phyloP scores from a whole-genome alignment of 75 land plant genomes.

The Isoetes taiwanensis region DNA sequence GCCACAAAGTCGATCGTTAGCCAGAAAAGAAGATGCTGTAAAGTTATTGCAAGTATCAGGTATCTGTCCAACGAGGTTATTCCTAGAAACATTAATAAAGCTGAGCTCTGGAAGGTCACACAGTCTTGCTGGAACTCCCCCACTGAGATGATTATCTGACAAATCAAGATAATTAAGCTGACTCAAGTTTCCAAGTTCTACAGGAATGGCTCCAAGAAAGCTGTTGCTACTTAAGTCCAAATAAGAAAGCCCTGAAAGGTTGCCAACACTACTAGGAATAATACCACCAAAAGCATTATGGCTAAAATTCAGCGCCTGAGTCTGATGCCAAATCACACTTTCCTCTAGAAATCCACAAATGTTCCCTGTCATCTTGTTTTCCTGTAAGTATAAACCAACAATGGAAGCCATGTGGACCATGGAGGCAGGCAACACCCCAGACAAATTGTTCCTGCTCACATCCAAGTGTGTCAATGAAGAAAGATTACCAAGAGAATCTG shows the following conservation, averaged over 20 bases:
- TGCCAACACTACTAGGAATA: constrained; percentile 13
- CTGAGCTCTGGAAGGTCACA: too few relatives aligned
- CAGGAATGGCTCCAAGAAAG: constrained; percentile 12
- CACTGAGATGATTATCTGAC: constrained; percentile 32
- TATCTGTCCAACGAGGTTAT: too few relatives aligned
- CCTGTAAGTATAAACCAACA: constrained; percentile 12
- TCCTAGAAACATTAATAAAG: too few relatives aligned
- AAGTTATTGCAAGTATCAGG: too few relatives aligned
- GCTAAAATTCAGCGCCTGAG: constrained; percentile 17
- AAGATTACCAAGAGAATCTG: constrained; percentile 34
- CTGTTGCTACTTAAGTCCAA: constrained; percentile 19
- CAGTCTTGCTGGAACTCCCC: too few relatives aligned
- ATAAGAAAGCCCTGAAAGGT: constrained; percentile 14
- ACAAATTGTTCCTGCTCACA: constrained; percentile 38
- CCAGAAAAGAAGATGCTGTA: constrained; percentile 19
- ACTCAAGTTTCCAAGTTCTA: constrained; percentile 21
- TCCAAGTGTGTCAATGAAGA: constrained; percentile 31
- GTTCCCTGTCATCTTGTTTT: constrained; percentile 13
- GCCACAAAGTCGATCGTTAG: constrained; percentile 30
- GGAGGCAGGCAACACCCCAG: constrained; percentile 30
- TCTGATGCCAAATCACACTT: constrained; percentile 18
- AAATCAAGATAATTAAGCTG: constrained; percentile 54
- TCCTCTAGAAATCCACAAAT: constrained; percentile 14
- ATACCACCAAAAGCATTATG: constrained; percentile 16
- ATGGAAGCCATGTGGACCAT: constrained; percentile 9